Conservation (phyloP, 495 filamentous ascomycete species). For the Daldinia bambusicola region DNA sequence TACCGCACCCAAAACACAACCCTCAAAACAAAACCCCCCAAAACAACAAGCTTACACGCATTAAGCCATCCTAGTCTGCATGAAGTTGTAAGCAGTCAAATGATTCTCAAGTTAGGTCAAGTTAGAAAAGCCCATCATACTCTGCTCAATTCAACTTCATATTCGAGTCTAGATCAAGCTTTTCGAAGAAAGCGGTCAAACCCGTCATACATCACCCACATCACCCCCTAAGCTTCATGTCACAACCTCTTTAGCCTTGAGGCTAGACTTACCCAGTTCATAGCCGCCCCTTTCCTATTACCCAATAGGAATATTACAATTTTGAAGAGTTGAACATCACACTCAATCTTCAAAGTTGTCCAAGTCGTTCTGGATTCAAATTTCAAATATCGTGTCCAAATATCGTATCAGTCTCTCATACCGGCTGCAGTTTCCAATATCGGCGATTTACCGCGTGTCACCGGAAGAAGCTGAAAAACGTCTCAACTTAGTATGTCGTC, state of each 20-base stretch:
- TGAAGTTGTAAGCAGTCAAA: too few relatives aligned
- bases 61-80: too few relatives aligned
- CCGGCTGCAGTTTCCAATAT: constrained; percentile 31
- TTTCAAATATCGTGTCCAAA: too few relatives aligned
- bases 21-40: too few relatives aligned
- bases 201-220: constrained; percentile 22
- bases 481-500: not conserved
- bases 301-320: not conserved
- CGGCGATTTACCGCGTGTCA: not conserved
- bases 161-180: not conserved
- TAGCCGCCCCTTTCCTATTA: not conserved
- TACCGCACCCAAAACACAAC: too few relatives aligned
- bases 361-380: constrained; percentile 10
- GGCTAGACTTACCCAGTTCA: constrained; percentile 24
- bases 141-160: not conserved
- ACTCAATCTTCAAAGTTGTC: not conserved
- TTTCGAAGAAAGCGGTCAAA: constrained; percentile 31
- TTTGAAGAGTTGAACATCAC: not conserved
- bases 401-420: not conserved
- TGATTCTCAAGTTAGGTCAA: not conserved
- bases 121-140: not conserved
- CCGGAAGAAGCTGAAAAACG: not conserved
- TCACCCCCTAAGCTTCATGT: constrained; percentile 8
- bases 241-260: constrained; percentile 8
- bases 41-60: not conserved